These are phyloP conservation scores for Phialophora verrucosa DNA, from an alignment of 2,329 filamentous ascomycete species.

Conservation along the genomic window DNA sequence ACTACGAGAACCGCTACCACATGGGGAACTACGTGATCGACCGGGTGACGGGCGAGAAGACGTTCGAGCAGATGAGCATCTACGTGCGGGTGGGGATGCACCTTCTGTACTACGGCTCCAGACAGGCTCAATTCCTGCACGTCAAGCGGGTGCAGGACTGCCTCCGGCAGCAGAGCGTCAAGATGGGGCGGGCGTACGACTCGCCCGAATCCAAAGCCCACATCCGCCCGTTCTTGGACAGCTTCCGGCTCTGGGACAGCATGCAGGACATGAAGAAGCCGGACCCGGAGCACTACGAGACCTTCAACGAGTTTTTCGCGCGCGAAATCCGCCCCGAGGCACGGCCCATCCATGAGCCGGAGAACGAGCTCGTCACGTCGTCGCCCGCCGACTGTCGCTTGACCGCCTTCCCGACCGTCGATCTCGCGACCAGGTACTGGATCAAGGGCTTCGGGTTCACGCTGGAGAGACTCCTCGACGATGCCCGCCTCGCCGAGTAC, in stretches of 20 bases:
- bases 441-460: constrained; percentile 53
- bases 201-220: constrained; percentile 45
- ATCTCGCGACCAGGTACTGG: constrained; percentile 50
- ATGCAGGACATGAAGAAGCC: constrained; percentile 47
- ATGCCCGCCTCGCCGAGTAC: constrained; percentile 40
- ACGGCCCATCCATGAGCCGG: constrained; percentile 47
- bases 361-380: constrained; percentile 43
- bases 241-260: constrained; percentile 44
- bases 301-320: constrained; percentile 54
- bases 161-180: constrained; percentile 47
- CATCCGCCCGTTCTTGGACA: constrained; percentile 50
- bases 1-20: constrained; percentile 45
- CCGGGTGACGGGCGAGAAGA: constrained; percentile 48
- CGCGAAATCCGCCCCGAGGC: constrained; percentile 45
- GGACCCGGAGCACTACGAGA: constrained; percentile 47
- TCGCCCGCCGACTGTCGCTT: constrained; percentile 51
- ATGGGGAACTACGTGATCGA: constrained; percentile 54
- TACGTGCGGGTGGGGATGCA: constrained; percentile 54
- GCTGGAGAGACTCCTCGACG: constrained; percentile 42
- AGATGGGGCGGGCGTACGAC: constrained; percentile 52
- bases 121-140: constrained; percentile 48
- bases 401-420: constrained; percentile 47
- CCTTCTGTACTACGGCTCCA: constrained; percentile 51
- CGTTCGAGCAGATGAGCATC: constrained; percentile 51
- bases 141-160: constrained; percentile 45